A percentile compares a stretch with the other conserved stretches of the same genome.
Conservation (phyloP, 2,329 filamentous ascomycete genomes). For the Cordyceps cateniannulata region DNA sequence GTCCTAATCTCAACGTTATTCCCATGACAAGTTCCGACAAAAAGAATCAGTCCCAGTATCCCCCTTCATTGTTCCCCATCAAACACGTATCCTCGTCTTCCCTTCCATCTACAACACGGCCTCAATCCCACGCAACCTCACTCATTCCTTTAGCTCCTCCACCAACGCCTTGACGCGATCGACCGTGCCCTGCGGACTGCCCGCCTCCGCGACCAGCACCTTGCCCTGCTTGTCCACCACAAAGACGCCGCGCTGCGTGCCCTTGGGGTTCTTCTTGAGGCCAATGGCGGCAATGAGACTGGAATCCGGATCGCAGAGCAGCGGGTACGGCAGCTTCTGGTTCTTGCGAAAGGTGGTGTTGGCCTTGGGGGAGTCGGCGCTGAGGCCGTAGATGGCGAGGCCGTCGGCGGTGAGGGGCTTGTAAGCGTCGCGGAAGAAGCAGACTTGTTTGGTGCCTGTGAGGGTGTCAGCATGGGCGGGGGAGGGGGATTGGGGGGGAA, state of each 20-base stretch:
- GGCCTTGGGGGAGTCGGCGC: constrained; percentile 77
- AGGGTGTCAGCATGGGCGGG: neutral
- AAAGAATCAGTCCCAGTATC: neutral
- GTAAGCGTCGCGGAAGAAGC: constrained; percentile 86
- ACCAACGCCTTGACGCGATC: constrained; percentile 70
- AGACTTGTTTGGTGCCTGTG: constrained; percentile 84
- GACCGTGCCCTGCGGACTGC: constrained; percentile 71
- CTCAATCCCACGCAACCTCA: too few species aligned
- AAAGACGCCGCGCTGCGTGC: constrained; percentile 82
- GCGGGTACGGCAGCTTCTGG: constrained; percentile 79
- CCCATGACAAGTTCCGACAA: neutral
- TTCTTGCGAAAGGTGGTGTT: constrained; percentile 92
- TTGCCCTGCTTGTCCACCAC: constrained; percentile 78
- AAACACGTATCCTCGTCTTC: neutral
- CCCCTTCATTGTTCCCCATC: neutral
- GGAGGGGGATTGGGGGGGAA: constrained; percentile 10
- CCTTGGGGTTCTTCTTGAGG: constrained; percentile 76
- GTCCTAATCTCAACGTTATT: neutral
- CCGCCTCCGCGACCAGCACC: constrained; percentile 66
- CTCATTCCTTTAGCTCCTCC: constrained; percentile 28
- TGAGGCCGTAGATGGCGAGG: constrained; percentile 83
- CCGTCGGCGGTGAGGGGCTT: constrained; percentile 68
- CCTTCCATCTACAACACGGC: neutral
- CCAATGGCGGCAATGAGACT: constrained; percentile 80
- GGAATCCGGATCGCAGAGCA: constrained; percentile 74